Percentiles rank a stretch among this genome's conserved stretches.
Conservation (phyloP, 164 flowering plant species). For the Aristolochia fimbriata region DNA sequence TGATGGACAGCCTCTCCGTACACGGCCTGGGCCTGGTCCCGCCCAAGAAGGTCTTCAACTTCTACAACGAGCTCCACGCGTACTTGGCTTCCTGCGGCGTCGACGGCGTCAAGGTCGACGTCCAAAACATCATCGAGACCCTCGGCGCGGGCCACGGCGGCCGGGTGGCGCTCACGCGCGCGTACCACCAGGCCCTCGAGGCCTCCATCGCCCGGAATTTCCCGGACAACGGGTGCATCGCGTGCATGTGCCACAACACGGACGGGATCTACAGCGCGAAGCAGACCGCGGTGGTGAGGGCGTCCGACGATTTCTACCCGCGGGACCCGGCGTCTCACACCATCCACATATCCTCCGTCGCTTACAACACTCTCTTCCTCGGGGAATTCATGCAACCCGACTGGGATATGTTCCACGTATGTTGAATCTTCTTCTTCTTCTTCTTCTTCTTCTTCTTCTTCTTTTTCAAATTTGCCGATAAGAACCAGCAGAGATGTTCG, state of each 20-base stretch:
- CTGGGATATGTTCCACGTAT: slow-evolving; percentile 99
- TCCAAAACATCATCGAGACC: slow-evolving; percentile 85
- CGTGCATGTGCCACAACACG: slow-evolving; percentile 91
- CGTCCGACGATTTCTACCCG: slow-evolving; percentile 97
- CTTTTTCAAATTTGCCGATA: neutral
- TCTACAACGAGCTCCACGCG: slow-evolving; percentile 87
- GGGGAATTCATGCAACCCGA: slow-evolving; percentile 99
- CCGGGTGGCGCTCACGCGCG: slow-evolving; percentile 76
- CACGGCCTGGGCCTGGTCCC: slow-evolving; percentile 88
- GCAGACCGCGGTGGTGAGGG: slow-evolving; percentile 87
- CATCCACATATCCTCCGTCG: slow-evolving; percentile 89
- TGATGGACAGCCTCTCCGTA: slow-evolving; percentile 76
- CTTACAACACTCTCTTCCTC: slow-evolving; percentile 86
- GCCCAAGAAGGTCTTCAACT: slow-evolving; percentile 80
- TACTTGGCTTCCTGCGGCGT: slow-evolving; percentile 89
- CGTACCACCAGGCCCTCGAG: slow-evolving; percentile 83
- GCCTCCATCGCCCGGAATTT: slow-evolving; percentile 78
- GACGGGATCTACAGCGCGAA: slow-evolving; percentile 81
- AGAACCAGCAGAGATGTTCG: no score
- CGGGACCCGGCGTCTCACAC: slow-evolving; percentile 97
- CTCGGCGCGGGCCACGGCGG: slow-evolving; percentile 95
- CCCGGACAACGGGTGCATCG: slow-evolving; percentile 82
- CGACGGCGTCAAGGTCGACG: slow-evolving; percentile 95
- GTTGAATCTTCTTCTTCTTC: slow-evolving; percentile 13
- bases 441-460: neutral